Evolutionary conservation across 345 rosid species (phyloP), one percentile per base, ranked within the genome.

Genomic region (Salix viminalis): DNA sequence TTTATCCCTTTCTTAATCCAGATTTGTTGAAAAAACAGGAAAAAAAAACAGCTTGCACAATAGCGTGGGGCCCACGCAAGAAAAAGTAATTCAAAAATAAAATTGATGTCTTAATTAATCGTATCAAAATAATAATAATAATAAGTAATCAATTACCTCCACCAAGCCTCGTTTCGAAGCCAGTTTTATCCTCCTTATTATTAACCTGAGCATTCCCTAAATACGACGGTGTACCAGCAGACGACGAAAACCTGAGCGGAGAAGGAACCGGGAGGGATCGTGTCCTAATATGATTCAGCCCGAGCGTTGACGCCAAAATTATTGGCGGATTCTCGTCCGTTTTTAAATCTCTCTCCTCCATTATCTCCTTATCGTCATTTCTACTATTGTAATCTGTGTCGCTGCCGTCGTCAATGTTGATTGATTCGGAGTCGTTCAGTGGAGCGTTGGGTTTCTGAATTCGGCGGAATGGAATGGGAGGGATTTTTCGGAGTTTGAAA

Each of bases 251-350:
- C 70, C 93, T 79, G 61, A 91, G 86, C 75, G 93, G 89, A 67
- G 94, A 89, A 16, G 80, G 85, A 34, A 83, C 70, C 14, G 87
- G 81, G 73, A 66, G 69, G 18, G 94, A 92, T 77, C 87, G 92
- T 36, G 98, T 96, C 80, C 79, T 87, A 68, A 96, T 96, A 67
- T 89, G 89, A 70, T 96, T 93, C 71, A 96, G 81, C 70, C 95
- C 92, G 19, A 92, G 86, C 21, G 90, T 81, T 6, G 96, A 89
- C 65, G 96, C 85, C 11, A 85, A 71, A 70, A 90, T 87, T 30
- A 88, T 86, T 34, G 90, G 58, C 24, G 88, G 56, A 67, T 78
- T 83, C 54, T 52, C 21, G 23, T 52, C 58, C 10, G 9, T 21
- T 52, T 52, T 52, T 18, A 0, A 18, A 52, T 19, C 19, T 52